Conservation (phyloP, 495 filamentous ascomycete species). For the Echria macrotheca region DNA sequence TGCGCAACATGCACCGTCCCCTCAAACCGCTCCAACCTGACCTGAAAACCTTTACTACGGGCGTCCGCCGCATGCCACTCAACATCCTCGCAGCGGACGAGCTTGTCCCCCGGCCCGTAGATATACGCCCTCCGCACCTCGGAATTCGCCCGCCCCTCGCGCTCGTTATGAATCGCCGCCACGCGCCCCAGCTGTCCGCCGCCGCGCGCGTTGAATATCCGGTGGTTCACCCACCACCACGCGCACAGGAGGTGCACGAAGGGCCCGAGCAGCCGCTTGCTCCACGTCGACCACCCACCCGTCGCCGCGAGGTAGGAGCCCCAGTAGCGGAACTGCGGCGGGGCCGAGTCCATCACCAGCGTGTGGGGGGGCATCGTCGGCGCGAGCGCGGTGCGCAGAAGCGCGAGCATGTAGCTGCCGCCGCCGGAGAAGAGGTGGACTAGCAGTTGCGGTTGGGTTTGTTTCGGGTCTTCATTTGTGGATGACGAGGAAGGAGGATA, state of each 20-base stretch:
- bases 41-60: conserved; percentile 23
- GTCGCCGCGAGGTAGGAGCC: conserved; percentile 24
- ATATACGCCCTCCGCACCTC: conserved; percentile 39
- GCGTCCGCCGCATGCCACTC: conserved; percentile 36
- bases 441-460: conserved; percentile 25
- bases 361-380: conserved; percentile 25
- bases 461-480: neutral
- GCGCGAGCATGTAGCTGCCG: conserved; percentile 26
- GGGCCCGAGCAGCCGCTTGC: conserved; percentile 21
- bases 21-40: conserved; percentile 32
- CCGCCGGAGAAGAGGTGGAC: conserved; percentile 45
- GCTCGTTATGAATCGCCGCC: conserved; percentile 28
- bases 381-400: conserved; percentile 20
- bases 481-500: conserved; percentile 3
- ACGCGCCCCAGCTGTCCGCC: conserved; percentile 24
- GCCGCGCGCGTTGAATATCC: conserved; percentile 7
- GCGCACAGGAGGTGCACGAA: conserved; percentile 25
- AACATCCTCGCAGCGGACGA: conserved; percentile 38
- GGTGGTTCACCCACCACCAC: conserved; percentile 26
- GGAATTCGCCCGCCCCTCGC: conserved; percentile 10
- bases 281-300: conserved; percentile 16
- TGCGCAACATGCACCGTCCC: conserved; percentile 39
- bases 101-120: conserved; percentile 33
- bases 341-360: conserved; percentile 37
- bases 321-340: conserved; percentile 29